phyloP scores from a whole-genome alignment of 2,329 filamentous ascomycete species.

The Aspergillus spinulosporus region DNA sequence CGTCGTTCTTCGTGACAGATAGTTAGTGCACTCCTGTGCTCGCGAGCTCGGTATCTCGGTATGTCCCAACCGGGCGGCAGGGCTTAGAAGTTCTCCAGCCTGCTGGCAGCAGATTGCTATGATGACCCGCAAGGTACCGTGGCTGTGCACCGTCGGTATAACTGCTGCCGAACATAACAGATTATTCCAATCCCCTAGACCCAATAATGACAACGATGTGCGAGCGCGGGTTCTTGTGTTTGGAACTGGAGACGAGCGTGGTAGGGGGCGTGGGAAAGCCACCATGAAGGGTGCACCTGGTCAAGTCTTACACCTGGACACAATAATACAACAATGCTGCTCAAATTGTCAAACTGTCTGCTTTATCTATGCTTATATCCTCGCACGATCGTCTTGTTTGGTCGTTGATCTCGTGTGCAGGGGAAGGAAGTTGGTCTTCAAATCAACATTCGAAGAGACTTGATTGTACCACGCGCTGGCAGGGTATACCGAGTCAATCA shows the following conservation, averaged over 20 bases:
- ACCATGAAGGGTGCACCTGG: neutral
- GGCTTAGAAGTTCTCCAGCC: slow-evolving; percentile 48
- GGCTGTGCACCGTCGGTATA: slow-evolving; percentile 73
- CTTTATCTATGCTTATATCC: neutral
- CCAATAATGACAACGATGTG: slow-evolving; percentile 1
- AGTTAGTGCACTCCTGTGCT: neutral
- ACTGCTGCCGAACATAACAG: slow-evolving; percentile 66
- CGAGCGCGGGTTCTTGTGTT: neutral
- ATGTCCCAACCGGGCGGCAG: too few species aligned
- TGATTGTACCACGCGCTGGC: too few species aligned
- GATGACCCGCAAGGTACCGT: slow-evolving; percentile 55
- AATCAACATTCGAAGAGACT: too few species aligned
- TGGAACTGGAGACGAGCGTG: neutral
- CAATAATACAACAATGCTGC: too few species aligned
- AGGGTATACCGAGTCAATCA: too few species aligned
- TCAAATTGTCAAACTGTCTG: too few species aligned
- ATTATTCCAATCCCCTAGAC: slow-evolving; percentile 54
- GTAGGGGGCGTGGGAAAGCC: neutral
- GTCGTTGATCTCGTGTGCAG: too few species aligned
- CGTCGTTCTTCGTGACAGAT: slow-evolving; percentile 39
- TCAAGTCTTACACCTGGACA: too few species aligned
- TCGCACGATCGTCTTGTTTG: neutral
- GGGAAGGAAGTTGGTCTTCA: too few species aligned
- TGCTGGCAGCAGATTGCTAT: slow-evolving; percentile 53
- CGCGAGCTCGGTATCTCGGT: too few species aligned